Evolutionary conservation across 495 filamentous ascomycete genomes (phyloP).

Genomic region (Thermothielavioides terrestris): DNA sequence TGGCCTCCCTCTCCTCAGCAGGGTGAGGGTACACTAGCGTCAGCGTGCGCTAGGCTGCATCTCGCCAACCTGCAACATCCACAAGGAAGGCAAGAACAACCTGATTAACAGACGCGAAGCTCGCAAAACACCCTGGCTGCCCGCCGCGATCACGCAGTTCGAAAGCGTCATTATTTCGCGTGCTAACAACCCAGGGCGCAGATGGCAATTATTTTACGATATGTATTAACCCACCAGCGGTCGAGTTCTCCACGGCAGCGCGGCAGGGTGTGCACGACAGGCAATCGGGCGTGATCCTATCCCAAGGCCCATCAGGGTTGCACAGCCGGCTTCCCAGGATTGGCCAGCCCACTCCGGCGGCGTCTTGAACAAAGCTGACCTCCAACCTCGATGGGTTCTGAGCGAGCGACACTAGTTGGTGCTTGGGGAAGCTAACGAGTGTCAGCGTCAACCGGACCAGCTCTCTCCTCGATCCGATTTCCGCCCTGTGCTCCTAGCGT

Average conservation of each 20-base stretch:
- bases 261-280: neutral
- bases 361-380: constrained; percentile 6
- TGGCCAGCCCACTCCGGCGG: constrained; percentile 6
- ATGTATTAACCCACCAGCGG: neutral
- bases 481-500: neutral
- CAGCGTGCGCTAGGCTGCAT: neutral
- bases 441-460: constrained; percentile 5
- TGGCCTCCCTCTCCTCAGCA: neutral
- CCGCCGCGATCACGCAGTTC: neutral
- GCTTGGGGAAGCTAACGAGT: neutral
- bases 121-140: too few relatives aligned
- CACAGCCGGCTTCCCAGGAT: constrained; percentile 3
- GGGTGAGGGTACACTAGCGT: neutral
- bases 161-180: neutral
- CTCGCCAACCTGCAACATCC: neutral
- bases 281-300: neutral
- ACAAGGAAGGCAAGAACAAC: constrained; percentile 3
- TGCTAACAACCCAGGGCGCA: neutral
- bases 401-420: constrained; percentile 4
- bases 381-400: neutral
- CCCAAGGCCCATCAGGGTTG: neutral
- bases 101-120: neutral
- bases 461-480: constrained; percentile 6
- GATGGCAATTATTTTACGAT: neutral
- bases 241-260: neutral